Base-by-base conservation (phyloP, 1,284 basidiomycete species). In the Rugosomyces carneus region DNA sequence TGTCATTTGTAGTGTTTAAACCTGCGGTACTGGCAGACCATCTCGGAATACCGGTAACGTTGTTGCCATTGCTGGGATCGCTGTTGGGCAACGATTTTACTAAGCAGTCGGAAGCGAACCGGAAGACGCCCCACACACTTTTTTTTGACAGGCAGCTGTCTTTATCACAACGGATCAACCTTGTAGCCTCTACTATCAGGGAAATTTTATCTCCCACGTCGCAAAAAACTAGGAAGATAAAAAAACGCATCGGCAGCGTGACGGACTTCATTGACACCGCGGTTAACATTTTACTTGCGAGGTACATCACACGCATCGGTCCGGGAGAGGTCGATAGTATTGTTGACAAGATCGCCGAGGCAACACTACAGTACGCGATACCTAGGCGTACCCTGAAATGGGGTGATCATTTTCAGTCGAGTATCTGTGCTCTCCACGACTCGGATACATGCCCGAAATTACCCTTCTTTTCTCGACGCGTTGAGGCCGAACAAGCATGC, bases 1-100 rank as follows among this genome's bases (percentile, higher is more conserved):
- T 88, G 41, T 72, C 77, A 0, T 71, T 84, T 43, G 69, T 74
- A 0, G 69, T 78, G 9, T 91, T 84, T 58, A 76, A 73, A n/a
- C 85, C 89, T 0, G 58, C 69, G 1, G 58, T 66, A 0, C 75
- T 93, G 15, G 84, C 89, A 1, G 62, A 69, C 1, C 76, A 85
- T 48, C 65, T 94, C 1, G 72, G 80, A 27, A 64, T 93, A 2
- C 84, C 90, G 0, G 65, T 79, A 0, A 75, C 80, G 0, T 73
- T 91, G 40, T 76, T 95, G 15, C 90, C 93, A 1, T 73, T 95
- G 8, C 71, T 95, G n/a, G 89, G 84, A 8, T 83, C 89, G 1
- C 68, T 95, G 1, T 77, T 90, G 7, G 93, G 93, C 23, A 94
- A 93, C 60, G 93, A 95, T 62, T 91, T 84, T 58, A 75, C 82